phyloP scores from a whole-genome alignment of 352 stramenopile species.

The Phytophthora kernoviae region DNA sequence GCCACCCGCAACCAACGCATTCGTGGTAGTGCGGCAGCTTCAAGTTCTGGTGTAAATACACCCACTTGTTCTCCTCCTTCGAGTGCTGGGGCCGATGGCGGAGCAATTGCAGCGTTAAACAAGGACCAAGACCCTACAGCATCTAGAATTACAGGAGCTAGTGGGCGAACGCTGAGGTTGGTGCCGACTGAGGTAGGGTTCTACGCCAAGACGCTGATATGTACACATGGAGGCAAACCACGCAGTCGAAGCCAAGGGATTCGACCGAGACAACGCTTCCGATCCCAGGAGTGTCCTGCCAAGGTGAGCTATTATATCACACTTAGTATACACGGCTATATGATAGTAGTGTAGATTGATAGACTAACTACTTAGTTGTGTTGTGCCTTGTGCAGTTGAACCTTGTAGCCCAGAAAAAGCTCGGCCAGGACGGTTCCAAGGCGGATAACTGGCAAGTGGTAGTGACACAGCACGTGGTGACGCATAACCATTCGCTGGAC shows the following conservation, averaged over 20 bases:
- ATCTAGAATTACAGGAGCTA: background rate
- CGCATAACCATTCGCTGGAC: conserved; percentile 22
- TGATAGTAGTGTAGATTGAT: background rate
- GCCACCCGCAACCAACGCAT: conserved; percentile 21
- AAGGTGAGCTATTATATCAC: conserved; percentile 4
- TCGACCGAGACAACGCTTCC: conserved; percentile 13
- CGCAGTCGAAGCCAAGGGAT: conserved; percentile 19
- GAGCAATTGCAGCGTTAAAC: background rate
- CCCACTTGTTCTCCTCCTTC: too few species aligned
- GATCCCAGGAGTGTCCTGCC: conserved; percentile 23
- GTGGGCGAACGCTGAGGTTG: background rate
- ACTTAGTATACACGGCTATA: background rate
- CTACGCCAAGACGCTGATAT: conserved; percentile 30
- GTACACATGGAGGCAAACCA: conserved; percentile 22
- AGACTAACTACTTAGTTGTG: background rate
- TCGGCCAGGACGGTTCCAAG: conserved; percentile 4
- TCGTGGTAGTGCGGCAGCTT: background rate
- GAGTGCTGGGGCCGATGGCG: too few species aligned
- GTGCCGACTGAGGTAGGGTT: conserved; percentile 16
- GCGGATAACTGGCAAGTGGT: conserved; percentile 17
- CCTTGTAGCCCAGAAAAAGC: conserved; percentile 17
- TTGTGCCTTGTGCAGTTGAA: conserved; percentile 14
- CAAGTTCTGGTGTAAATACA: background rate
- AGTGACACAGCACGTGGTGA: conserved; percentile 13
- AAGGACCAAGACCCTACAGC: background rate